A percentile compares a stretch with the other conserved stretches of the same genome.
Conservation (phyloP, 495 filamentous ascomycete genomes). For the Cairneyella variabilis region DNA sequence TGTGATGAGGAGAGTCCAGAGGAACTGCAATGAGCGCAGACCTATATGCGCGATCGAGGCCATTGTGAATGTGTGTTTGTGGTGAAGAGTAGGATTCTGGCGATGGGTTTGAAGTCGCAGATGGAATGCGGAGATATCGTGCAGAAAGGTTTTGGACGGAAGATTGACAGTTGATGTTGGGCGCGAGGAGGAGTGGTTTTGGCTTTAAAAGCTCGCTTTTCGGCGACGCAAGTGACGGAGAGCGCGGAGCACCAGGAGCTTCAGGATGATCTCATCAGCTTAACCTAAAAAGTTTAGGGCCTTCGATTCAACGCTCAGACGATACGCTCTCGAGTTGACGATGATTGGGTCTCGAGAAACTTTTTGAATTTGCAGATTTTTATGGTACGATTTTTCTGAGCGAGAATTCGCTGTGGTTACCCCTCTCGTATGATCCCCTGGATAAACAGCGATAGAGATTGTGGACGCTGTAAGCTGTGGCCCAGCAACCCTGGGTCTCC, state of each 20-base stretch:
- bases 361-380: no score
- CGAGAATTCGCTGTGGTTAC: no score
- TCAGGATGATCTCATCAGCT: slow-evolving; percentile 15
- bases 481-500: no score
- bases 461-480: no score
- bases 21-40: slow-evolving; percentile 42
- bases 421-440: no score
- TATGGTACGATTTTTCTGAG: no score
- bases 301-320: not conserved
- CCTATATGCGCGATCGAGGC: slow-evolving; percentile 13
- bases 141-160: not conserved
- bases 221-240: not conserved
- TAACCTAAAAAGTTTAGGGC: slow-evolving; percentile 2
- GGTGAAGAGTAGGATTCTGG: not conserved
- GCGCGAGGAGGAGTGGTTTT: not conserved
- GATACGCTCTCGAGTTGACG: no score
- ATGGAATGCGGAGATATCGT: not conserved
- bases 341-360: no score
- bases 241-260: not conserved
- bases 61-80: slow-evolving; percentile 12
- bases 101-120: not conserved
- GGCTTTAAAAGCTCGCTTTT: slow-evolving; percentile 3
- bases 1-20: slow-evolving; percentile 64
- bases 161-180: not conserved
- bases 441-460: no score